phyloP scores from a whole-genome alignment of 768 basidiomycete genomes.

The Calocera cornea region DNA sequence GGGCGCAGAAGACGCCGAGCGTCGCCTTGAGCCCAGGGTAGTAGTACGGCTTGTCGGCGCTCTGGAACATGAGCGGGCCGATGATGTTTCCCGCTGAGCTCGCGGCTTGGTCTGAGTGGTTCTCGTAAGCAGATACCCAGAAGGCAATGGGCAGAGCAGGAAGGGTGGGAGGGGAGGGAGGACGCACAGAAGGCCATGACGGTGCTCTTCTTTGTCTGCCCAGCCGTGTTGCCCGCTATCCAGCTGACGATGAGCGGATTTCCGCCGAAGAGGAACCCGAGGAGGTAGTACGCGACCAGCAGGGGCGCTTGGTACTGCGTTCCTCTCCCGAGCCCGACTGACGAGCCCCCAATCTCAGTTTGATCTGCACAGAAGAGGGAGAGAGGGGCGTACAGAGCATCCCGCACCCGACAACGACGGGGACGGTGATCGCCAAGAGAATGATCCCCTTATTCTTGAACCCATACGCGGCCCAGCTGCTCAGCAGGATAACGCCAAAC shows the following conservation, averaged over 20 bases:
- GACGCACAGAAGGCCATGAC: slow-evolving; percentile 14
- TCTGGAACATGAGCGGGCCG: slow-evolving; percentile 23
- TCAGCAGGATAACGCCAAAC: slow-evolving; percentile 17
- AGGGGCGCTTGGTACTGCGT: slow-evolving; percentile 15
- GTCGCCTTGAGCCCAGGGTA: slow-evolving; percentile 11
- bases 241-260: slow-evolving; percentile 24
- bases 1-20: slow-evolving; percentile 19
- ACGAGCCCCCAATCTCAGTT: not conserved
- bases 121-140: no score
- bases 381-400: not conserved
- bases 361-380: slow-evolving; percentile 11
- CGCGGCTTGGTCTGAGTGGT: slow-evolving; percentile 15
- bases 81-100: slow-evolving; percentile 22
- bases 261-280: slow-evolving; percentile 24
- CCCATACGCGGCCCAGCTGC: slow-evolving; percentile 17
- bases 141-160: not conserved
- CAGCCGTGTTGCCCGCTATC: slow-evolving; percentile 24
- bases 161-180: not conserved
- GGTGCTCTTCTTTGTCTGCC: slow-evolving; percentile 19
- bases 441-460: slow-evolving; percentile 18
- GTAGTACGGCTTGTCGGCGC: slow-evolving; percentile 16
- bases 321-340: slow-evolving; percentile 11
- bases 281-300: slow-evolving; percentile 23
- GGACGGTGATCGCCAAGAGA: slow-evolving; percentile 14
- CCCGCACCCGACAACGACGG: slow-evolving; percentile 19